Evolutionary conservation across 2,329 filamentous ascomycete genomes (phyloP).

Genomic region (Cladosporium velox): DNA sequence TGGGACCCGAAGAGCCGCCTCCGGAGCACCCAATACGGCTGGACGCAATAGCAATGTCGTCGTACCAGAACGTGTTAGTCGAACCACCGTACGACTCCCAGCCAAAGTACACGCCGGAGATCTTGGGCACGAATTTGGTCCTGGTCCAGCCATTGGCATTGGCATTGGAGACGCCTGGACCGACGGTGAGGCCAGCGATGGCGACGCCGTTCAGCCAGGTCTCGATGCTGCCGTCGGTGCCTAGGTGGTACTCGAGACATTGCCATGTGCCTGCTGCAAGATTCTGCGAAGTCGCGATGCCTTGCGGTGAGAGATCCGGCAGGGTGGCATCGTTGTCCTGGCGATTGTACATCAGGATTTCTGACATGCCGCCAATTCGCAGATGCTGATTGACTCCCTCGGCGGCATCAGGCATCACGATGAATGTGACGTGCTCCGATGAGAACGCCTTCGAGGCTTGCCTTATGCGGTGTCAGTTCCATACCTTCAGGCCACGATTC

Average conservation of each 20-base stretch:
- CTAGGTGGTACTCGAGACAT: conserved; percentile 64
- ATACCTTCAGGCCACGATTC: neutral
- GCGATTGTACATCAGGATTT: conserved; percentile 66
- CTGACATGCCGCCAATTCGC: conserved; percentile 61
- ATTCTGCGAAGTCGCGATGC: conserved; percentile 56
- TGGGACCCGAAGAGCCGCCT: conserved; percentile 14
- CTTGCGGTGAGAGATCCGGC: conserved; percentile 61
- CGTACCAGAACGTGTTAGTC: conserved; percentile 64
- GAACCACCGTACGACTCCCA: conserved; percentile 66
- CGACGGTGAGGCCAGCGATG: conserved; percentile 55
- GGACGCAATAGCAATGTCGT: conserved; percentile 56
- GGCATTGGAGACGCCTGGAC: conserved; percentile 50
- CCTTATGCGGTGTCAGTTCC: neutral
- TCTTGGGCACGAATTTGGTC: conserved; percentile 50
- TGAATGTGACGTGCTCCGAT: conserved; percentile 62
- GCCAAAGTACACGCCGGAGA: conserved; percentile 61
- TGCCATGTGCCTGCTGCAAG: conserved; percentile 57
- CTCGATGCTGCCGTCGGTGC: conserved; percentile 59
- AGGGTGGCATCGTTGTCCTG: conserved; percentile 64
- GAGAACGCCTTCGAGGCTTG: conserved; percentile 54
- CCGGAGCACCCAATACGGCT: conserved; percentile 52
- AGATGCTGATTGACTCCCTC: conserved; percentile 60
- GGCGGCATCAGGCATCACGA: conserved; percentile 63
- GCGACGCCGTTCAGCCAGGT: conserved; percentile 60
- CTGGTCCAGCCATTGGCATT: conserved; percentile 58